A percentile compares a stretch with the other conserved stretches of the same genome.
Conservation (phyloP, 305 asterid genomes). For the Rubia occidens region DNA sequence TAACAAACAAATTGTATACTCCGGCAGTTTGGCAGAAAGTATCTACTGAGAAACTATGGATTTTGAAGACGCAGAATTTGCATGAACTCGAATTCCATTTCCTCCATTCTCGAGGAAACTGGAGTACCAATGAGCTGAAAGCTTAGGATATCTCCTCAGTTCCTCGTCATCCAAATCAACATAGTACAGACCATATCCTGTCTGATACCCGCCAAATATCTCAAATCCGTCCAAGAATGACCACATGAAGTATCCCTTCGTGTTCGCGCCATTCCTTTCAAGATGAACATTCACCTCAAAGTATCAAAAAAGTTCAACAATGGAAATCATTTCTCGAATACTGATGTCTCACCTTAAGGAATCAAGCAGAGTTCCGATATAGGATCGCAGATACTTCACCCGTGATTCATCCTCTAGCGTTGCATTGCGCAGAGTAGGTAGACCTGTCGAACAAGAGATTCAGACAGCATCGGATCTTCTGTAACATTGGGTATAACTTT, state of each 20-base stretch:
- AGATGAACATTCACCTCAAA: not conserved
- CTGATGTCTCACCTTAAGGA: conserved; percentile 29
- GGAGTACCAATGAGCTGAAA: conserved; percentile 43
- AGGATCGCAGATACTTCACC: conserved; percentile 35
- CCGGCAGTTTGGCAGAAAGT: too few species aligned
- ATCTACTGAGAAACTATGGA: conserved; percentile 10
- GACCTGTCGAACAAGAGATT: conserved; percentile 21
- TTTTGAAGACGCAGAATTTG: not conserved
- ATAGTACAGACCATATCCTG: conserved; percentile 33
- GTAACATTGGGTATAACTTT: not conserved
- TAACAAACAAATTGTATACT: not conserved
- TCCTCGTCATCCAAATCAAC: conserved; percentile 45
- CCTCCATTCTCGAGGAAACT: conserved; percentile 32
- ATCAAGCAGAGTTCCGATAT: conserved; percentile 36
- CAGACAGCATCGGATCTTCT: not conserved
- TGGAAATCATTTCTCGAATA: not conserved
- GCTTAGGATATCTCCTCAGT: conserved; percentile 32
- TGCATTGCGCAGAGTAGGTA: conserved; percentile 25
- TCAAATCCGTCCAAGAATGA: conserved; percentile 45
- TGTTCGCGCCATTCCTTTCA: conserved; percentile 41
- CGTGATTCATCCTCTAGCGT: conserved; percentile 32
- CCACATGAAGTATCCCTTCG: conserved; percentile 43
- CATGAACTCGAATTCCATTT: conserved; percentile 6
- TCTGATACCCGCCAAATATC: conserved; percentile 31
- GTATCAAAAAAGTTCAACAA: not conserved